phyloP scores from a whole-genome alignment of 257 asterid species.

The Echites panduratus region DNA sequence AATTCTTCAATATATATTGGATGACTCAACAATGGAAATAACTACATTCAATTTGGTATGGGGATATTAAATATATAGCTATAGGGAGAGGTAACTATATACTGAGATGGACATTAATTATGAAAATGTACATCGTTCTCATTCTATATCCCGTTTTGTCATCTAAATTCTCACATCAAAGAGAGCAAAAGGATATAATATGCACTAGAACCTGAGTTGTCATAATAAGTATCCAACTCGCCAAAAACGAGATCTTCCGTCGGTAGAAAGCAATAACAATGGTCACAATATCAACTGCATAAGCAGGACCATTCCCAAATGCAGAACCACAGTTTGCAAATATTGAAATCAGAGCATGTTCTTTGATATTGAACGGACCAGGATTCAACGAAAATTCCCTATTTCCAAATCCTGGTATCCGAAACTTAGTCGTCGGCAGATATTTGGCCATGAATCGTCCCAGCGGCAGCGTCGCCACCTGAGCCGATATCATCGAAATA shows the following conservation, averaged over 20 bases:
- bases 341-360: constrained; percentile 4
- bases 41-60: no score
- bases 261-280: constrained; percentile 5
- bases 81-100: no score
- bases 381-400: constrained; percentile 5
- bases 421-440: not conserved
- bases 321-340: constrained; percentile 4
- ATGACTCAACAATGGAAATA: no score
- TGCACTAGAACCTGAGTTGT: constrained; percentile 9
- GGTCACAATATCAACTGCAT: constrained; percentile 1
- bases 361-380: constrained; percentile 8
- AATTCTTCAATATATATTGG: no score
- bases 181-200: no score
- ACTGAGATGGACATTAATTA: no score
- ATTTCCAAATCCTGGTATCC: not conserved
- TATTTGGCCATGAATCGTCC: constrained; percentile 1
- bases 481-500: not conserved
- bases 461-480: constrained; percentile 5
- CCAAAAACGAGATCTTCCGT: constrained; percentile 1
- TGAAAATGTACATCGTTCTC: no score
- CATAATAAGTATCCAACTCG: constrained; percentile 9
- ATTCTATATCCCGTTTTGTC: no score
- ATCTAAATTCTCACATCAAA: no score
- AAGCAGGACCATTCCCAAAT: constrained; percentile 1
- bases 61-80: no score